Evolutionary conservation across 2,329 filamentous ascomycete species (phyloP), one percentile per base, ranked within the genome.

Genomic region (Aureobasidium sp.): DNA sequence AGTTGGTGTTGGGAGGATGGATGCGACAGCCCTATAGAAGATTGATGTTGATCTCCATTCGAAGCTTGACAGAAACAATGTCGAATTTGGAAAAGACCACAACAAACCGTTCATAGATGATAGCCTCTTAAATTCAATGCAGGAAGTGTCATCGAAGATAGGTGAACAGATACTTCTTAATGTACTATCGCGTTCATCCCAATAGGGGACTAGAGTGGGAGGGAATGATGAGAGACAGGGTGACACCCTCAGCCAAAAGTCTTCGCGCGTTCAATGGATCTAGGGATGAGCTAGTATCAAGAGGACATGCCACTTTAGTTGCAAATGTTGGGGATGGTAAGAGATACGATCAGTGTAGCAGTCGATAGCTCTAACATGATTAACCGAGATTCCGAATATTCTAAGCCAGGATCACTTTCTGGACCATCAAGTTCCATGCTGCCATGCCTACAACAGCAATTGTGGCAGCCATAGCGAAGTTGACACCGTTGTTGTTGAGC

Each of bases 401-500:
- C 27, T 41, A 59, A 30, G 44, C 55, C 7, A 59, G 44, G 11
- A 59, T 59, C 2, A 49, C 27, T 9, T 49, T 60, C 36, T 60
- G 30, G 15, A 60, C 57, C 57, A 52, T 36, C 5, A 11, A 32
- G 27, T 44, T 52, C 57, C 57, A 60, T 4, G 30, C 57, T 11
- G 9, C n/a, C 61, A 62, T 62, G 11, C 62, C 64, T 29, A 49
- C 85, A 37, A 84, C 74, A 0, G 76, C 78, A 84, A 97, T 95
- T 5, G 86, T 89, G 5, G 87, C 84, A 21, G 93, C 92, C 93
- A 97, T 97, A 62, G 93, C 73, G 62, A 97, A 84, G 73, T 99
- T 99, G 68, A 99, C 91, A 60, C 90, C 89, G 73, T 99, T 99
- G 74, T 99, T 99, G 74, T 96, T 91, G 62, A 99, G 78, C 64